Conservation (phyloP, 2,329 filamentous ascomycete species). For the Aureobasidium zeae region DNA sequence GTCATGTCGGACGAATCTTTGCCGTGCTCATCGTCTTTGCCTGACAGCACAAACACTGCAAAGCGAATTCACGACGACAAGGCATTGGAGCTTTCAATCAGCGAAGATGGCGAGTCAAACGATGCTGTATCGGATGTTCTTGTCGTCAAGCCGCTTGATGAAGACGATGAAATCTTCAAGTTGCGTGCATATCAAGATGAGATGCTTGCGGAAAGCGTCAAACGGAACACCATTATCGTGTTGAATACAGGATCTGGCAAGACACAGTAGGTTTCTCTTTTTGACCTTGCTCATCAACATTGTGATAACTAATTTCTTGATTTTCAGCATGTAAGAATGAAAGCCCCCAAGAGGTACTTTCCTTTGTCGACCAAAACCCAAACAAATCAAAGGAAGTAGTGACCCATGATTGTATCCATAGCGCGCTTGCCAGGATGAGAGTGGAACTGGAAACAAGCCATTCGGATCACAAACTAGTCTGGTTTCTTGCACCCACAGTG, state of each 20-base stretch:
- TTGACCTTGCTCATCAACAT: too few species aligned
- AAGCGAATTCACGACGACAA: conserved; percentile 7
- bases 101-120: neutral
- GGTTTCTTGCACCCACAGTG: conserved; percentile 40
- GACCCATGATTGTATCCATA: neutral
- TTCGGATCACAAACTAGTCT: conserved; percentile 34
- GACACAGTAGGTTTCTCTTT: too few species aligned
- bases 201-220: conserved; percentile 39
- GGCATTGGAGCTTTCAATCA: neutral
- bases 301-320: too few species aligned
- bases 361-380: too few species aligned
- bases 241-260: conserved; percentile 44
- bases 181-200: conserved; percentile 41
- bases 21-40: neutral
- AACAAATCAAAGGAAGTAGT: too few species aligned
- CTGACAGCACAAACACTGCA: neutral
- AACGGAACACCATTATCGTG: conserved; percentile 38
- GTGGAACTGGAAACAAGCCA: conserved; percentile 34
- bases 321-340: too few species aligned
- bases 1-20: conserved; percentile 2
- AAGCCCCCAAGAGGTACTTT: too few species aligned
- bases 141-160: neutral
- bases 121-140: conserved; percentile 1
- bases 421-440: conserved; percentile 35
- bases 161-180: conserved; percentile 6